Conservation (phyloP, 75 land plant species). For the Gnetum montanum region DNA sequence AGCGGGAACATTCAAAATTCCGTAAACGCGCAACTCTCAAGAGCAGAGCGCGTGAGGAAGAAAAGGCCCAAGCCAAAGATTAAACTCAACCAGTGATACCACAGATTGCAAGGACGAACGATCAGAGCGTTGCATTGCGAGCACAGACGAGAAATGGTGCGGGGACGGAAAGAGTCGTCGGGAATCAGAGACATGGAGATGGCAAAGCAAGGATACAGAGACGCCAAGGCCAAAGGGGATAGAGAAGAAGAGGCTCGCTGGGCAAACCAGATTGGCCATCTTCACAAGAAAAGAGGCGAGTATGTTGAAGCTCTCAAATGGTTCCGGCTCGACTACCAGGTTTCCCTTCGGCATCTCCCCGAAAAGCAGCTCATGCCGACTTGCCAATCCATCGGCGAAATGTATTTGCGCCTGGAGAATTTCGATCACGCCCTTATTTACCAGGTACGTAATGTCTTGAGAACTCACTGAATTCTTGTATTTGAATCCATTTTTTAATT, state of each 20-base stretch:
- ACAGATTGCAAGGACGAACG: too few species aligned
- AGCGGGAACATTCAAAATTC: too few species aligned
- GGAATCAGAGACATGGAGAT: constrained; percentile 25
- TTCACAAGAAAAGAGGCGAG: constrained; percentile 61
- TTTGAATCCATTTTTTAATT: too few species aligned
- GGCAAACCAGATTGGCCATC: constrained; percentile 94
- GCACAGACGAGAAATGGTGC: too few species aligned
- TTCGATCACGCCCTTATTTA: constrained; percentile 67
- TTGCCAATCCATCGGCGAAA: constrained; percentile 93
- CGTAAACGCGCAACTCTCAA: too few species aligned
- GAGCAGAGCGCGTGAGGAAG: too few species aligned
- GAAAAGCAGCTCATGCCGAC: constrained; percentile 71
- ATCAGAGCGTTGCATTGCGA: too few species aligned
- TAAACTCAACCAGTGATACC: too few species aligned
- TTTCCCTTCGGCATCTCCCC: constrained; percentile 50
- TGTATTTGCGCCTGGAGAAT: constrained; percentile 54
- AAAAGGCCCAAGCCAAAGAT: too few species aligned
- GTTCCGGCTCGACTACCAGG: constrained; percentile 80
- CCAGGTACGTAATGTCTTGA: too few species aligned
- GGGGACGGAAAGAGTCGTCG: constrained; percentile 1
- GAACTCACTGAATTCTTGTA: neutral
- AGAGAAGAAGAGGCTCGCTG: constrained; percentile 87
- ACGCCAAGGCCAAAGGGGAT: constrained; percentile 62
- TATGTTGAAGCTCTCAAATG: constrained; percentile 92
- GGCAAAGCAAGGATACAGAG: constrained; percentile 56